phyloP scores from a whole-genome alignment of 2,329 filamentous ascomycete genomes.

The Oidium heveae region DNA sequence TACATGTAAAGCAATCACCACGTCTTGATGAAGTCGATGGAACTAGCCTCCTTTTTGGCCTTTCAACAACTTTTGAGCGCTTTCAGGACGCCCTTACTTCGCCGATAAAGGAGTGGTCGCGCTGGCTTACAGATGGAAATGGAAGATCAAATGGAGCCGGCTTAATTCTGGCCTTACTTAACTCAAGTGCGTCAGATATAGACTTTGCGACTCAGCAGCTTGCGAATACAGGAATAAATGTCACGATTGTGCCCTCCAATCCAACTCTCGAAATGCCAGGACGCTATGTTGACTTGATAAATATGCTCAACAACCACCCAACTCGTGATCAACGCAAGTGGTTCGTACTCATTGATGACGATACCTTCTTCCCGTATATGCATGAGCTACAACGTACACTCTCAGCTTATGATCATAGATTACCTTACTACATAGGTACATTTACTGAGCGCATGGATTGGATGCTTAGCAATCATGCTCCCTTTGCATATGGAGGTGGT shows the following conservation, averaged over 20 bases:
- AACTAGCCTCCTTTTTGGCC: constrained; percentile 31
- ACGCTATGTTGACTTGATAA: constrained; percentile 29
- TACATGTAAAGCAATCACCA: constrained; percentile 17
- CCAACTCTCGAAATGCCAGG: constrained; percentile 29
- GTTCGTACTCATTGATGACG: constrained; percentile 13
- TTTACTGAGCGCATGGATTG: constrained; percentile 13
- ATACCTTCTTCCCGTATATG: constrained; percentile 14
- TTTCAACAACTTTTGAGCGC: constrained; percentile 30
- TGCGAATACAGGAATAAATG: constrained; percentile 25
- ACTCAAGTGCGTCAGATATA: constrained; percentile 25
- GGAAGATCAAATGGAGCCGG: constrained; percentile 31
- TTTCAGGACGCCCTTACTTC: constrained; percentile 25
- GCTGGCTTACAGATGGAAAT: constrained; percentile 31
- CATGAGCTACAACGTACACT: constrained; percentile 13
- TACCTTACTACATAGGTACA: constrained; percentile 13
- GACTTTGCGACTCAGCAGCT: constrained; percentile 22
- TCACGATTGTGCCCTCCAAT: constrained; percentile 29
- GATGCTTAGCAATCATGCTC: constrained; percentile 7
- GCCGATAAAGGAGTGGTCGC: constrained; percentile 31
- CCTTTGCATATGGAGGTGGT: constrained; percentile 14
- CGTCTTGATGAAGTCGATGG: constrained; percentile 26
- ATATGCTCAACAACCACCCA: constrained; percentile 26
- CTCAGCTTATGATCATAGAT: constrained; percentile 9
- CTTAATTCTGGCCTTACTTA: constrained; percentile 26
- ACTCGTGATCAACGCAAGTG: constrained; percentile 8